Evolutionary conservation across 495 filamentous ascomycete genomes (phyloP).

Genomic region (Daldinia childiae): DNA sequence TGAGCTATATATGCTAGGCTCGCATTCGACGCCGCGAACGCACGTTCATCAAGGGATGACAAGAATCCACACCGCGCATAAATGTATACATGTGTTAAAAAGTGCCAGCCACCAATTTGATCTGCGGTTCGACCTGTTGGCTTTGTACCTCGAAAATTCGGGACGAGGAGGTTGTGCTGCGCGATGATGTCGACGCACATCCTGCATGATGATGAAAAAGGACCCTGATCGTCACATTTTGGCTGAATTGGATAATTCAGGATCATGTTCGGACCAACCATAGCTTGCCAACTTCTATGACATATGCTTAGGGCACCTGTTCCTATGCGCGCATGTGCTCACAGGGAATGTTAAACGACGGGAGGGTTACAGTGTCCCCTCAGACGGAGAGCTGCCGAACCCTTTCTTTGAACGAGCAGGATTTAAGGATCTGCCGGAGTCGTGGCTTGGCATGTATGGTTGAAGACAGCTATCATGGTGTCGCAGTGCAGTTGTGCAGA

Average conservation of each 20-base stretch:
- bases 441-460: slow-evolving; percentile 26
- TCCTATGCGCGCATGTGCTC: slow-evolving; percentile 1
- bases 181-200: slow-evolving; percentile 34
- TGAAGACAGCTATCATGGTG: slow-evolving; percentile 14
- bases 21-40: slow-evolving; percentile 1
- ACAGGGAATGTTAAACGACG: not conserved
- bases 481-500: slow-evolving; percentile 21
- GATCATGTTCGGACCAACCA: slow-evolving; percentile 16
- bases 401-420: slow-evolving; percentile 3
- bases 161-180: slow-evolving; percentile 17
- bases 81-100: not conserved
- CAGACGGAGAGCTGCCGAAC: slow-evolving; percentile 31
- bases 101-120: not conserved
- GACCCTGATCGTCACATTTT: slow-evolving; percentile 39
- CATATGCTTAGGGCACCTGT: slow-evolving; percentile 13
- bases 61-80: not conserved
- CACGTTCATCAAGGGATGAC: not conserved
- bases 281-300: slow-evolving; percentile 25
- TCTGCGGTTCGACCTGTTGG: not conserved
- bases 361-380: slow-evolving; percentile 9
- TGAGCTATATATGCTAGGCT: slow-evolving; percentile 28
- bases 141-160: not conserved
- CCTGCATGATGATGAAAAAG: slow-evolving; percentile 29
- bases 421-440: slow-evolving; percentile 18
- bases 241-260: slow-evolving; percentile 31